Evolutionary conservation across 345 rosid genomes (phyloP).

Genomic region (Dovyalis caffra): DNA sequence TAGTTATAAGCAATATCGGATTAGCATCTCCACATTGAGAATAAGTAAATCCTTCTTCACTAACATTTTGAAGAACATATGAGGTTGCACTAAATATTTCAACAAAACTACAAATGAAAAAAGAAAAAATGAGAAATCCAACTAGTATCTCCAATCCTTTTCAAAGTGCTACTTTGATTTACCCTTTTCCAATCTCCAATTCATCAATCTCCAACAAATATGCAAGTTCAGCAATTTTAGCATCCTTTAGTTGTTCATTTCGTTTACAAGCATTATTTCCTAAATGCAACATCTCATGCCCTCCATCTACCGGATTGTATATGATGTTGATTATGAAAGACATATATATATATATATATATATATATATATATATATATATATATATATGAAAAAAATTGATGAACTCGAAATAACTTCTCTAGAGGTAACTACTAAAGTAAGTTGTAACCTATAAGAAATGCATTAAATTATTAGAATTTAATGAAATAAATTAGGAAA

Average conservation of each 20-base stretch:
- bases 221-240: conserved; percentile 4
- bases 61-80: neutral
- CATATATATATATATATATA: too few relatives aligned
- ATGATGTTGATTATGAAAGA: neutral
- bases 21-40: conserved; percentile 10
- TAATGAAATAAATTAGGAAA: conserved; percentile 5
- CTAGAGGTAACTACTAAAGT: conserved; percentile 7
- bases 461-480: too few relatives aligned
- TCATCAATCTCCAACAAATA: neutral
- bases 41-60: neutral
- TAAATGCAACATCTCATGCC: too few relatives aligned
- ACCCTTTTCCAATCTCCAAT: neutral
- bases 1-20: neutral
- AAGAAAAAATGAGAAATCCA: conserved; percentile 9
- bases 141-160: too few relatives aligned
- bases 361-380: too few relatives aligned
- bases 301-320: too few relatives aligned
- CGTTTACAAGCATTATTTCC: neutral
- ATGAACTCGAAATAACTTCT: neutral
- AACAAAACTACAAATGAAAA: neutral
- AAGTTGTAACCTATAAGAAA: conserved; percentile 6
- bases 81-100: conserved; percentile 1
- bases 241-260: neutral
- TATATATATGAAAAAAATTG: too few relatives aligned
- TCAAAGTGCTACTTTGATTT: conserved; percentile 8